Base-by-base conservation (phyloP, 2,329 filamentous ascomycete species). In the Fusarium brevicatenulatum region DNA sequence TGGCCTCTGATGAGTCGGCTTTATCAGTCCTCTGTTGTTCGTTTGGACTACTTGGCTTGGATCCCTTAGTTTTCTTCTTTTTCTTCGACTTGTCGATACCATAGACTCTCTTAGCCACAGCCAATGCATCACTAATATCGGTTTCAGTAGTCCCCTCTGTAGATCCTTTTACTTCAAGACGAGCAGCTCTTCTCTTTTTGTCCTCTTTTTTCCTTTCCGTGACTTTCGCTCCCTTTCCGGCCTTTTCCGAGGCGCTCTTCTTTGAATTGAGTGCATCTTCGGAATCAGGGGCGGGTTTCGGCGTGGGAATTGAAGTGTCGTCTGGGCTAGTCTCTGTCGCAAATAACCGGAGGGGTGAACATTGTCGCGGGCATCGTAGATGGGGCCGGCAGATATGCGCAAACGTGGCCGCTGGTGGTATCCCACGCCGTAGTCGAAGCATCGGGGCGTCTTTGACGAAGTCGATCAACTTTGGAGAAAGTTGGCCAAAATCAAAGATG, bases 351-450 rank as follows among this genome's bases (percentile, higher is more conserved):
- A 55, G 30, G 36, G 25, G 28, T 50, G 55, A 53, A 39, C 47
- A 63, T 72, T 61, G 71, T 42, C 49, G 57, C 40, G 65, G 28
- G 32, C 37, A 65, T 67, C 49, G 50, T 52, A 59, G 18, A 32
- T 54, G 60, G n/a, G 62, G 47, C 25, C 70, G 54, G 37, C 53
- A 65, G 10, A 70, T 43, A 13, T 58, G 63, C 7, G 64, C 42
- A 42, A 69, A 56, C 32, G 54, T 69, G 63, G 65, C 65, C 71
- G 71, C 58, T 40, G 50, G 66, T 61, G 74, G 72, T 55, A 60
- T 60, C 34, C 68, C 57, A 43, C 72, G 71, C 54, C 71, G 64
- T 34, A 71, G 46, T 56, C 80, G 80, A 75, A 82, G 77, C 80
- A 82, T 82, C 68, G 68, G 46, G 56, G 52, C 28, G 49, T 43